Base-by-base conservation (phyloP, 2,329 filamentous ascomycete genomes). In the Venturia nashicola region DNA sequence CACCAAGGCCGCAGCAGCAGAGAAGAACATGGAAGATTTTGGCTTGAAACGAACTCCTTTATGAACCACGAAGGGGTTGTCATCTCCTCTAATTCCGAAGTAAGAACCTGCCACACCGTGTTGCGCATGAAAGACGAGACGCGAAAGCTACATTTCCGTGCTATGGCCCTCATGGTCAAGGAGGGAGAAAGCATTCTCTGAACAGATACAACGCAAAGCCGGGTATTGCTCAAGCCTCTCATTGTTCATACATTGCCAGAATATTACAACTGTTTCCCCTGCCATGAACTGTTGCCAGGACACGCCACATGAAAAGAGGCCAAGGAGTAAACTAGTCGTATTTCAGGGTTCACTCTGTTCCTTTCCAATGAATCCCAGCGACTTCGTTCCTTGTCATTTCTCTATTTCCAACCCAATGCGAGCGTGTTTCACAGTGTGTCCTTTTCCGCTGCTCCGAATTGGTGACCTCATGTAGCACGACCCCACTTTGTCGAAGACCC, bases 11-110 rank as follows among this genome's bases (percentile, higher is more conserved):
- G 69, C 69, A 66, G 67, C 65, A 7, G 73, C 67, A 5, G 70
- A 68, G 1, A 71, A 63, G 43, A 70, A 74, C 62, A 75, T 76
- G 73, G 74, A 76, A 63, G 74, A 76, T 64, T 76, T 76, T 65
- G 67, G 65, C 18, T 20, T 46, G 6, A 69, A 46, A 23, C 27
- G 27, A 57, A 32, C 51, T 9, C 32, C 11, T 11, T 57, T 32
- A 57, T 55, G 51, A 42, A 12, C 11, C 40, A 42, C 40, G 40
- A 16, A 42, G 40, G 14, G 11, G 16, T 42, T 16, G 5, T 5
- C 40, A 42, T 5, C 2, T 16, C 14, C 40, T 16, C 5, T 4
- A 5, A 9, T 12, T 39, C 12, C 12, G 12, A 16, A 9, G 5
- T 42, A 42, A 14, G 9, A 42, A 42, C 14, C 4, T 42, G 40